A percentile compares a stretch with the other conserved stretches of the same genome.
phyloP scores from a whole-genome alignment of 139 green algal species.

The Chlorella sp. region DNA sequence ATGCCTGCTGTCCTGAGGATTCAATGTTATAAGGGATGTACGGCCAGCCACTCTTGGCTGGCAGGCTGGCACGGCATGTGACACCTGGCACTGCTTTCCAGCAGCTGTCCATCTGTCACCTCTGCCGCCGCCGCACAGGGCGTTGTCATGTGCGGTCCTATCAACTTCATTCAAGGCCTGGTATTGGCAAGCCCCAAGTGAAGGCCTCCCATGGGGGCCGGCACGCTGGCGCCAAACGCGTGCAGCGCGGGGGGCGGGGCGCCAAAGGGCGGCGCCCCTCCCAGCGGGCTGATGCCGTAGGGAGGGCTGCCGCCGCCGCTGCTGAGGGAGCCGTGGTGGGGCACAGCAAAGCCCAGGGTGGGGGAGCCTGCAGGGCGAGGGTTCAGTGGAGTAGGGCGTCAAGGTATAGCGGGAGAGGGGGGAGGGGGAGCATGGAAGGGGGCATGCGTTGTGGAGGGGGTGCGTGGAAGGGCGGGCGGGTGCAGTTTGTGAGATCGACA shows the following conservation, averaged over 20 bases:
- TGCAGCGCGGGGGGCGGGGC: not conserved
- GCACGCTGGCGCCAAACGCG: slow-evolving; percentile 11
- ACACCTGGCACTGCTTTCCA: no score
- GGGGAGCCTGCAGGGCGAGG: slow-evolving; percentile 1
- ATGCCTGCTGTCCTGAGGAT: no score
- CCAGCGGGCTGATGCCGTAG: not conserved
- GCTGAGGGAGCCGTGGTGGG: slow-evolving; percentile 30
- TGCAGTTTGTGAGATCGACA: no score
- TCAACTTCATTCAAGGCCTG: not conserved
- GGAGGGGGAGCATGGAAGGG: not conserved
- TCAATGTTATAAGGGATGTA: no score
- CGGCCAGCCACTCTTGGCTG: no score
- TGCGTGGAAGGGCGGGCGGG: no score
- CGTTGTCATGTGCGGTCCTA: no score
- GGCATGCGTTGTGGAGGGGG: not conserved
- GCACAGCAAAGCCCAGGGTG: slow-evolving; percentile 25
- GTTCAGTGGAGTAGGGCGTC: not conserved
- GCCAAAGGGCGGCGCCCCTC: slow-evolving; percentile 9
- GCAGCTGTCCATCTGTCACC: no score
- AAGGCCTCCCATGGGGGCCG: not conserved
- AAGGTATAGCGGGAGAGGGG: not conserved
- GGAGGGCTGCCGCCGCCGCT: slow-evolving; percentile 31
- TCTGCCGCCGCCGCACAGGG: no score
- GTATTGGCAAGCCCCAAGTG: slow-evolving; percentile 19
- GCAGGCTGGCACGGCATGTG: no score